Conservation (phyloP, 768 basidiomycete genomes). For the Boletus tomentosulus region DNA sequence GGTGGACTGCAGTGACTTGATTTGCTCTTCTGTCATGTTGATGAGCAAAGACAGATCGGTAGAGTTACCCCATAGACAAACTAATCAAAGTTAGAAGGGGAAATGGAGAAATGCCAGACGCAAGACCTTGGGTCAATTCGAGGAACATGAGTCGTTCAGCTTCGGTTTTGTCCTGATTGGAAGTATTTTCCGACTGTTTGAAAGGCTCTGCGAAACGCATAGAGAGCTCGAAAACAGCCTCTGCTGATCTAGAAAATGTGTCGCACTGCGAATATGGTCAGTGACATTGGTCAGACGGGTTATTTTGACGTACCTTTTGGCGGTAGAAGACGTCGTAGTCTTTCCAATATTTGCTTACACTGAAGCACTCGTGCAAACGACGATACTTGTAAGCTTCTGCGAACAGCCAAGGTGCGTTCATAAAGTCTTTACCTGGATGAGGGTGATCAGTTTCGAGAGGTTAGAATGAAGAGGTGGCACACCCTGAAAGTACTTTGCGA, state of each 20-base stretch:
- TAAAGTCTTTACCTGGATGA: conserved; percentile 72
- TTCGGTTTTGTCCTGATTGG: conserved; percentile 53
- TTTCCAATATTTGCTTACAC: conserved; percentile 83
- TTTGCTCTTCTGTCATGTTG: conserved; percentile 97
- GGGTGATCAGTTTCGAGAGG: not conserved
- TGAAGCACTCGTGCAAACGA: conserved; percentile 90
- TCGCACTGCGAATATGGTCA: conserved; percentile 58
- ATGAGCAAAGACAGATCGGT: conserved; percentile 93
- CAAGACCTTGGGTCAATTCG: conserved; percentile 83
- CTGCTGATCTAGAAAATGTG: conserved; percentile 87
- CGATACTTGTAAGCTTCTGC: conserved; percentile 94
- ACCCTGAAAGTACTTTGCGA: conserved; percentile 92
- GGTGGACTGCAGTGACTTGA: conserved; percentile 93
- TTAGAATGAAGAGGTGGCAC: conserved; percentile 14
- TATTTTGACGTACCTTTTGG: conserved; percentile 59
- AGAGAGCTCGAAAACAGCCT: conserved; percentile 93
- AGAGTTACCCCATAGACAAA: conserved; percentile 96
- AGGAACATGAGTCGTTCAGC: conserved; percentile 83
- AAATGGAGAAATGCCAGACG: conserved; percentile 1
- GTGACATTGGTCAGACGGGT: not conserved
- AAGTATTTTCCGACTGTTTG: conserved; percentile 51
- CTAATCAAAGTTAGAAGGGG: conserved; percentile 34
- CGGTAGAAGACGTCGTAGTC: conserved; percentile 94
- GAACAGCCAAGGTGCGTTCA: conserved; percentile 96
- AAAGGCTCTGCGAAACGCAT: conserved; percentile 87